Evolutionary conservation across 2,329 filamentous ascomycete species (phyloP).

Genomic region (Fusarium sulawesiense): DNA sequence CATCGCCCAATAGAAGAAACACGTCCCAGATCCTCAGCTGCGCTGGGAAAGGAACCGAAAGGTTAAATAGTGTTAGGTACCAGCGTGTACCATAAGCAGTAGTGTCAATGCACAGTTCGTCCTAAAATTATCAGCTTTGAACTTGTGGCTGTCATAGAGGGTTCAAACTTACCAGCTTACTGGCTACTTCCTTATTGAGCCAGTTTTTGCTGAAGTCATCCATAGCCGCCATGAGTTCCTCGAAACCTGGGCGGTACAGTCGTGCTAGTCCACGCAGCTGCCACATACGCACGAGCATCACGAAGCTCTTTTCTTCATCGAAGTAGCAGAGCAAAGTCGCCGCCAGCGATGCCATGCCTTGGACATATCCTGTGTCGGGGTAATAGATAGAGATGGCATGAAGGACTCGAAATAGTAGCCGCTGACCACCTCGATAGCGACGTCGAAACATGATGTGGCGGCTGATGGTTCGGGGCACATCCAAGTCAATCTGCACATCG

Average conservation of each 20-base stretch:
- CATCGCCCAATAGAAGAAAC: slow-evolving; percentile 85
- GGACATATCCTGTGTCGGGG: slow-evolving; percentile 91
- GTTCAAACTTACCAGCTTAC: slow-evolving; percentile 75
- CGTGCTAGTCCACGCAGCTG: slow-evolving; percentile 85
- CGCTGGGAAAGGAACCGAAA: slow-evolving; percentile 92
- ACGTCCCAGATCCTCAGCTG: slow-evolving; percentile 98
- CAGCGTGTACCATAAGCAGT: slow-evolving; percentile 96
- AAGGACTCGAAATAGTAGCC: slow-evolving; percentile 89
- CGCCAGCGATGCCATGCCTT: slow-evolving; percentile 95
- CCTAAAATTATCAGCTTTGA: slow-evolving; percentile 56
- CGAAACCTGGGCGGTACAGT: slow-evolving; percentile 86
- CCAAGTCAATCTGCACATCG: slow-evolving; percentile 96
- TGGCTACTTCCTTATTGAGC: slow-evolving; percentile 83
- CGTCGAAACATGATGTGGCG: slow-evolving; percentile 97
- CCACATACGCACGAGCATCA: slow-evolving; percentile 98
- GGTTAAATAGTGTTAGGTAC: slow-evolving; percentile 98
- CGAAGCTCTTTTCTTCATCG: slow-evolving; percentile 92
- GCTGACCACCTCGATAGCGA: slow-evolving; percentile 91
- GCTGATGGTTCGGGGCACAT: slow-evolving; percentile 94
- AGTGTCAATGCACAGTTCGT: slow-evolving; percentile 81
- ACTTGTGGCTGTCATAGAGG: not conserved
- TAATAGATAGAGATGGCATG: slow-evolving; percentile 93
- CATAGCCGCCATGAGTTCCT: slow-evolving; percentile 86
- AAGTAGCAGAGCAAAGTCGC: slow-evolving; percentile 96
- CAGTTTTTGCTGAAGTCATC: slow-evolving; percentile 87